A percentile compares a stretch with the other conserved stretches of the same genome.
These are phyloP conservation scores for Cardiospermum halicacabum DNA, from an alignment of 345 rosid species.

Conservation along the genomic window DNA sequence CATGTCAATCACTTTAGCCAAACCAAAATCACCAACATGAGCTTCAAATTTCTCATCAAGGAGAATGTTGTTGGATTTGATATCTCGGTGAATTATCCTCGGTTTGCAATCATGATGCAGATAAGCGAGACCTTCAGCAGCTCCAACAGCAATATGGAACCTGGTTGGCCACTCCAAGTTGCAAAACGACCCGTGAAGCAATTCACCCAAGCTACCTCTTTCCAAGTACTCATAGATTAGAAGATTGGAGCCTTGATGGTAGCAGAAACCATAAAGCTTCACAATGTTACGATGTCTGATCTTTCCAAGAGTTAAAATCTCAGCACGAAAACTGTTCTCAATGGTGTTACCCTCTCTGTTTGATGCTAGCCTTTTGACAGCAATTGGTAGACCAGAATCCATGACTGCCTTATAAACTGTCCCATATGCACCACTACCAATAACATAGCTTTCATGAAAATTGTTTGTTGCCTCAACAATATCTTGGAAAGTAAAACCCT, in stretches of 20 bases:
- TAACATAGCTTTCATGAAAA: slow-evolving; percentile 68
- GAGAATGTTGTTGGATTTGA: slow-evolving; percentile 86
- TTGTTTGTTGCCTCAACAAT: slow-evolving; percentile 68
- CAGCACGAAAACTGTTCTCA: slow-evolving; percentile 85
- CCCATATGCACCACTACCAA: slow-evolving; percentile 97
- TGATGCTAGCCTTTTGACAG: slow-evolving; percentile 78
- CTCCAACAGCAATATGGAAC: slow-evolving; percentile 81
- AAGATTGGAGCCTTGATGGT: slow-evolving; percentile 80
- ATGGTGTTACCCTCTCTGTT: slow-evolving; percentile 74
- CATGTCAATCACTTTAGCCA: slow-evolving; percentile 95
- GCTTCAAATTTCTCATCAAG: slow-evolving; percentile 90
- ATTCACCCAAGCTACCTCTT: slow-evolving; percentile 84
- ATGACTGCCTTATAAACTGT: slow-evolving; percentile 81
- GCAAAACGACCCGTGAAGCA: slow-evolving; percentile 61
- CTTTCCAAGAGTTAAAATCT: slow-evolving; percentile 83
- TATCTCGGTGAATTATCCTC: slow-evolving; percentile 87
- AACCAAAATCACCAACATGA: slow-evolving; percentile 96
- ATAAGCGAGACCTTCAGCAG: slow-evolving; percentile 96
- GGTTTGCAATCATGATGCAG: slow-evolving; percentile 96
- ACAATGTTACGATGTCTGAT: slow-evolving; percentile 93
- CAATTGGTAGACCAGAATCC: slow-evolving; percentile 63
- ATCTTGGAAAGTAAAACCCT: slow-evolving; percentile 83
- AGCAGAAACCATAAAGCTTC: slow-evolving; percentile 84
- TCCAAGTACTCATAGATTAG: slow-evolving; percentile 87
- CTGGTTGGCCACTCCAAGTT: slow-evolving; percentile 77